Conservation (phyloP, 2,329 filamentous ascomycete species). For the Alternaria alternata region DNA sequence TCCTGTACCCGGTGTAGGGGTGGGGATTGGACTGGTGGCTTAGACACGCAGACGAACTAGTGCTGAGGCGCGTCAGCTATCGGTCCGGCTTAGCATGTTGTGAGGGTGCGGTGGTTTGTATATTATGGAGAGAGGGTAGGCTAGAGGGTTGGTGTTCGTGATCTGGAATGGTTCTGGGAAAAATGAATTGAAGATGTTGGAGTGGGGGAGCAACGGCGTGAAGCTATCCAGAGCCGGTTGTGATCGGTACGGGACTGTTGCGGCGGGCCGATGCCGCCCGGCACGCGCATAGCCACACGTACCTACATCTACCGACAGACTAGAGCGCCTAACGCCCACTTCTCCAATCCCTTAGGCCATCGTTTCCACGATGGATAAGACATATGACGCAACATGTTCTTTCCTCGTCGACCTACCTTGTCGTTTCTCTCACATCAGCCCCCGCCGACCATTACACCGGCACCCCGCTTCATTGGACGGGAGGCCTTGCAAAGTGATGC, state of each 20-base stretch:
- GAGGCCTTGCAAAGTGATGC: neutral
- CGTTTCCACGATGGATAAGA: neutral
- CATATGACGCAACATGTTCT: neutral
- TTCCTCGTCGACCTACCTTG: neutral
- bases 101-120: neutral
- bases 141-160: neutral
- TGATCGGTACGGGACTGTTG: constrained; percentile 2
- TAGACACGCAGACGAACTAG: constrained; percentile 7
- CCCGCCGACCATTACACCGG: neutral
- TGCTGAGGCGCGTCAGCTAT: constrained; percentile 7
- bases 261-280: constrained; percentile 4
- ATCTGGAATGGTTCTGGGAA: neutral
- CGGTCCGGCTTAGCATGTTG: neutral
- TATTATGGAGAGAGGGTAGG: neutral
- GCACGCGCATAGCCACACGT: neutral
- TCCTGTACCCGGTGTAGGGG: constrained; percentile 2
- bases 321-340: neutral
- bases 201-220: neutral
- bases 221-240: constrained; percentile 1
- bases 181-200: neutral
- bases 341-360: neutral
- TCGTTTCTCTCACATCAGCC: neutral
- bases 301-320: constrained; percentile 1
- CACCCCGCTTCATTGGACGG: constrained; percentile 5
- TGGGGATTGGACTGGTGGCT: constrained; percentile 5